Evolutionary conservation across 2,329 filamentous ascomycete genomes (phyloP).

Genomic region (Fusarium tricinctum): DNA sequence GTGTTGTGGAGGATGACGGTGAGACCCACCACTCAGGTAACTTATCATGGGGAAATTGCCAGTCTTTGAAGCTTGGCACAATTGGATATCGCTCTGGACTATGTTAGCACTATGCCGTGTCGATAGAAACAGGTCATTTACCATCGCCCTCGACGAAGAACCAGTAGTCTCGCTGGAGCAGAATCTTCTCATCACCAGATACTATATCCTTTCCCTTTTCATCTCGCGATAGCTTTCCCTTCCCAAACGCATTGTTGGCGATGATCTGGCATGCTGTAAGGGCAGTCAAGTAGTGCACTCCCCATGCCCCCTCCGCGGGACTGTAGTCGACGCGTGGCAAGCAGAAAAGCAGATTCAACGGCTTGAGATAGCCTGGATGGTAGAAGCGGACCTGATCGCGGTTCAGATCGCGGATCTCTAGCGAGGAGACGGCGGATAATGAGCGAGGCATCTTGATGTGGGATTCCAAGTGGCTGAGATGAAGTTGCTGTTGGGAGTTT

Average conservation of each 20-base stretch:
- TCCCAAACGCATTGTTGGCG: constrained; percentile 37
- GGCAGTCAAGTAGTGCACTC: constrained; percentile 34
- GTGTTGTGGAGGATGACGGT: constrained; percentile 3
- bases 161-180: constrained; percentile 39
- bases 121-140: neutral
- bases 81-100: constrained; percentile 31
- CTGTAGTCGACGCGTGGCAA: constrained; percentile 40
- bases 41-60: constrained; percentile 41
- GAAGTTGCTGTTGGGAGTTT: constrained; percentile 11
- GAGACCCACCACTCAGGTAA: constrained; percentile 32
- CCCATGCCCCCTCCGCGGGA: neutral
- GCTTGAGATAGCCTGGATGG: constrained; percentile 39
- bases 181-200: neutral
- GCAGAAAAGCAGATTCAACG: constrained; percentile 38
- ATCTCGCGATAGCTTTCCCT: constrained; percentile 19
- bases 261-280: constrained; percentile 37
- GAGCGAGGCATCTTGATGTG: constrained; percentile 37
- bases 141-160: constrained; percentile 39
- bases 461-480: constrained; percentile 26
- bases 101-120: neutral
- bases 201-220: constrained; percentile 27
- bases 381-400: constrained; percentile 42
- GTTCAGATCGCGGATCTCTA: constrained; percentile 38
- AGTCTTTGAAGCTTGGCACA: constrained; percentile 38
- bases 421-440: constrained; percentile 34